Conservation (phyloP, 2,329 filamentous ascomycete genomes). For the Neophaeococcomyces aloes region DNA sequence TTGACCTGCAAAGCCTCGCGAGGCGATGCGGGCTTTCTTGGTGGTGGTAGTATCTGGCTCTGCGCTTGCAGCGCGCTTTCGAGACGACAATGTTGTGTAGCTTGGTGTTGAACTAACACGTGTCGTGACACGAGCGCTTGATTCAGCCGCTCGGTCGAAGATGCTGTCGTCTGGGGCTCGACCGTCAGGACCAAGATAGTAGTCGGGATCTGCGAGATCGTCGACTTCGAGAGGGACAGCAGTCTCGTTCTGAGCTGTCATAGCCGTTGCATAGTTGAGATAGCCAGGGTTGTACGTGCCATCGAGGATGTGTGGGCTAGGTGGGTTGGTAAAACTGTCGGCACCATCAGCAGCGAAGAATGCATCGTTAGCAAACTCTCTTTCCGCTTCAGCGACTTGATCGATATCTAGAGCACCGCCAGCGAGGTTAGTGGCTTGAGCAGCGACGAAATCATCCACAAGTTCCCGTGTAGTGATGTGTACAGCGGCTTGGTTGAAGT, state of each 20-base stretch:
- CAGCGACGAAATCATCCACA: background rate
- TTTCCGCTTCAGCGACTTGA: background rate
- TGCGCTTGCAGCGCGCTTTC: background rate
- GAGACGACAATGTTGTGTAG: too few species aligned
- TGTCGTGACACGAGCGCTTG: background rate
- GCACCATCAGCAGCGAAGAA: background rate
- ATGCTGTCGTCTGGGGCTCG: background rate
- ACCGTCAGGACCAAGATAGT: background rate
- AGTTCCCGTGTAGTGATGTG: conserved; percentile 3
- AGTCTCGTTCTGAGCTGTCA: background rate
- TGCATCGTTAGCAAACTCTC: background rate
- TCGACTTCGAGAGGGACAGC: background rate
- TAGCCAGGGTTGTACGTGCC: background rate
- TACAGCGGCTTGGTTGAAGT: background rate
- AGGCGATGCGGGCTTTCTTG: background rate
- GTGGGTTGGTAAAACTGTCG: background rate
- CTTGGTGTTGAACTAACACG: background rate
- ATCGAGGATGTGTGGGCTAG: background rate
- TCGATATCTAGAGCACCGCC: background rate
- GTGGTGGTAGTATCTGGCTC: background rate
- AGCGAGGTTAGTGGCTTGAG: conserved; percentile 1
- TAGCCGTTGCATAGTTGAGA: background rate
- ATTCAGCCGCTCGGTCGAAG: background rate
- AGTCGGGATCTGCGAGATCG: background rate
- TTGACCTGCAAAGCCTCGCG: background rate